phyloP scores from a whole-genome alignment of 2,329 filamentous ascomycete genomes.

The Hansfordia pulvinata region DNA sequence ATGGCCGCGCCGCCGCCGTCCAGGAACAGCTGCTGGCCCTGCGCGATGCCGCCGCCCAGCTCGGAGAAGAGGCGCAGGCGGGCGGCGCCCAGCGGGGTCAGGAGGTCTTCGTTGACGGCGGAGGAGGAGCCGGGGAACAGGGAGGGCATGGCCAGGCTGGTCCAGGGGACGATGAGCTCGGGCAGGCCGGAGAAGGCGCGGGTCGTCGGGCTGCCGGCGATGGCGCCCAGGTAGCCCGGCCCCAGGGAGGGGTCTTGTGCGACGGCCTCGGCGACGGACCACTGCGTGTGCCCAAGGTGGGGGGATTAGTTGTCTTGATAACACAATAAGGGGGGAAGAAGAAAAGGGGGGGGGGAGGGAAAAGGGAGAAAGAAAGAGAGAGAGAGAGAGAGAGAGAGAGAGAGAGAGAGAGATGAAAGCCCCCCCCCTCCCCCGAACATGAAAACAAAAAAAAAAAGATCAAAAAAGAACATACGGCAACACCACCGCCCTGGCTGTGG shows the following conservation, averaged over 20 bases:
- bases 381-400: no score
- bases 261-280: constrained; percentile 19
- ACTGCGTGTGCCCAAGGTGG: no score
- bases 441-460: no score
- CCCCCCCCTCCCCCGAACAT: no score
- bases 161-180: constrained; percentile 7
- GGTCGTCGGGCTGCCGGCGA: constrained; percentile 16
- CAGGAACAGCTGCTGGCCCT: constrained; percentile 7
- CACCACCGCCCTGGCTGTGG: constrained; percentile 30
- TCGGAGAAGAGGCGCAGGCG: constrained; percentile 8
- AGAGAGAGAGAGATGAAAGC: no score
- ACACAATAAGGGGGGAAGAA: no score
- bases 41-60: constrained; percentile 7
- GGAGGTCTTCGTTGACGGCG: no score
- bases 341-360: no score
- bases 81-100: constrained; percentile 12
- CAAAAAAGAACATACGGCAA: no score
- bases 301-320: no score
- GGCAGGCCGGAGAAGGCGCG: constrained; percentile 6
- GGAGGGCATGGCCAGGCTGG: constrained; percentile 8
- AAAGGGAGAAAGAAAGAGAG: no score
- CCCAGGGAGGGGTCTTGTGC: constrained; percentile 16
- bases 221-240: constrained; percentile 21
- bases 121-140: constrained; percentile 16
- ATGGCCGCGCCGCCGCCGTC: constrained; percentile 4